Evolutionary conservation across 805 yeast genomes (phyloP), one percentile per base, ranked within the genome.

Genomic region (Lipomyces yamadae): DNA sequence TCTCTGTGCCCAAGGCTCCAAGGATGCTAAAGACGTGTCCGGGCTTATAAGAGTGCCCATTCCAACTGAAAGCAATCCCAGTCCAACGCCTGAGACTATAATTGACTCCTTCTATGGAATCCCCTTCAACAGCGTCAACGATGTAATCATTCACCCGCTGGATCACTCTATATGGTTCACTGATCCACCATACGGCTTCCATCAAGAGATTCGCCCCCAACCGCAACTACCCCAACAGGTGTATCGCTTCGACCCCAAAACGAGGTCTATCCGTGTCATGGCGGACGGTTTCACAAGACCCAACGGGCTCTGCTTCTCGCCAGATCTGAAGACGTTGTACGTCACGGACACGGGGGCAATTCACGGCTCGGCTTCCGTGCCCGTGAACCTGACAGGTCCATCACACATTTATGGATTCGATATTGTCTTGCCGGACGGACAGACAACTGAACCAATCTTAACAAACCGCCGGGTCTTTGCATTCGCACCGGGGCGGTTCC

Each of bases 291-390:
- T 85, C 56, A 76, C 76, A 8, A 87, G 88, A 58, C 86, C 97
- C n/a, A 92, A 92, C 74, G 96, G 96, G 10, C 78, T 87, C 63
- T 86, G 84, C 56, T 88, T 87, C 85, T 71, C 76, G 10, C 75
- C 75, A 6, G 79, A 77, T 54, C 77, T 77, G 2, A 80, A 79
- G 33, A 70, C 75, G 32, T 72, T 84, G 73, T 86, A 81, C 68
- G 82, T 86, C 78, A 86, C 89, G 0, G 86, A 86, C 63, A 72
- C 74, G 11, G 50, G 61, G 11, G 68, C 68, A 0, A 61, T 60
- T 35, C 55, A 59, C 42, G 73, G 72, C 4, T 48, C 53, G 35
- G 70, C 66, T 2, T 63, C 59, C 3, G 10, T 33, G 33, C 37
- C 52, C 42, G 37, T 34, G 33, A 63, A 62, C 10, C 61, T 55